These are phyloP conservation scores for Solidago caesia DNA, from an alignment of 129 eudicot species.

Conservation along the genomic window DNA sequence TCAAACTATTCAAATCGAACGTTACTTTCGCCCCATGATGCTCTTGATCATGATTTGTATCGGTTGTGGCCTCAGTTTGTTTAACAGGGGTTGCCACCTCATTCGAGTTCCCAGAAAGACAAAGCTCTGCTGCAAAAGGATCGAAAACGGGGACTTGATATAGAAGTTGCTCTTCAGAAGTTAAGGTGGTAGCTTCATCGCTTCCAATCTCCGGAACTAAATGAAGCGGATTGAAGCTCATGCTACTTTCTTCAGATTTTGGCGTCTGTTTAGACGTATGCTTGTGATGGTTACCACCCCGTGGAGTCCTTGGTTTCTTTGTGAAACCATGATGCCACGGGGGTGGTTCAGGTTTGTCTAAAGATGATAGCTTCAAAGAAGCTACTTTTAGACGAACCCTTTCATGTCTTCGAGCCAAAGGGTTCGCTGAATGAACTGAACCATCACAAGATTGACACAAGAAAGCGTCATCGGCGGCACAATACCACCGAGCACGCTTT, in stretches of 20 bases:
- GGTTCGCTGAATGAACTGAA: conserved; percentile 64
- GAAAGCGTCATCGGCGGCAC: conserved; percentile 81
- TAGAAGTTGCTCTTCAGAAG: conserved; percentile 59
- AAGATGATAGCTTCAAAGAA: conserved; percentile 27
- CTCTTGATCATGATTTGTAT: not conserved
- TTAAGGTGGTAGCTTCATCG: conserved; percentile 44
- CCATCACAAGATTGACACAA: conserved; percentile 75
- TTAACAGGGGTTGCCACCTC: conserved; percentile 26
- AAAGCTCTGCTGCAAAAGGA: conserved; percentile 51
- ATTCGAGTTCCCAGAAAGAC: conserved; percentile 44
- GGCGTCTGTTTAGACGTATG: conserved; percentile 18
- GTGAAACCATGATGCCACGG: conserved; percentile 74
- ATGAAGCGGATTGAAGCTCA: conserved; percentile 35
- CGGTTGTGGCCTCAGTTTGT: conserved; percentile 27
- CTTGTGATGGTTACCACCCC: conserved; percentile 40
- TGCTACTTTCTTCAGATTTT: conserved; percentile 26
- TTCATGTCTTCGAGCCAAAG: conserved; percentile 70
- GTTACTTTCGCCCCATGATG: conserved; percentile 19
- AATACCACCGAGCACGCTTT: conserved; percentile 83
- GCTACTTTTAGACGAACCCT: conserved; percentile 62
- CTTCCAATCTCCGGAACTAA: conserved; percentile 66
- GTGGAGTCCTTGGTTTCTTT: conserved; percentile 71
- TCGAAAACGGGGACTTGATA: conserved; percentile 76
- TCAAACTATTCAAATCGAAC: conserved; percentile 37
- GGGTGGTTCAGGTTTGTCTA: conserved; percentile 35